A percentile compares a stretch with the other conserved stretches of the same genome.
These are phyloP conservation scores for Fusarium liriodendri DNA, from an alignment of 2,329 filamentous ascomycete species.

Conservation along the genomic window DNA sequence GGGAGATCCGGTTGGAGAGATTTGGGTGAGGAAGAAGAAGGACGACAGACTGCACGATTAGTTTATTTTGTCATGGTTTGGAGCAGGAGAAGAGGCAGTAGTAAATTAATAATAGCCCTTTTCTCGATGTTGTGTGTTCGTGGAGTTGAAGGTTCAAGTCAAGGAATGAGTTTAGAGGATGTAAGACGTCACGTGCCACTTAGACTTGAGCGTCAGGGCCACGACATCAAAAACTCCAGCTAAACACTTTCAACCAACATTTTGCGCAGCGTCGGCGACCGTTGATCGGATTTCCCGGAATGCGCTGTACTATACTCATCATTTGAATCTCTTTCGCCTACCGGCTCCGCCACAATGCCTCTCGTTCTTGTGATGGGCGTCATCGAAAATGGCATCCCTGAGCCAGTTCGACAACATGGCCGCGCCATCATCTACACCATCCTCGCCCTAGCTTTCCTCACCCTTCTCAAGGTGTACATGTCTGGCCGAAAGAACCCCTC, in stretches of 20 bases:
- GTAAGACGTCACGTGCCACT: constrained; percentile 28
- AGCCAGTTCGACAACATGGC: constrained; percentile 59
- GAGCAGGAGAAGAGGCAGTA: neutral
- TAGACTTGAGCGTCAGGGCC: constrained; percentile 13
- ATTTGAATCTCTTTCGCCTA: neutral
- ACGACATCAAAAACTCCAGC: constrained; percentile 28
- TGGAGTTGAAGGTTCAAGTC: neutral
- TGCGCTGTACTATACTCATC: constrained; percentile 21
- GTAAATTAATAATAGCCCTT: constrained; percentile 16
- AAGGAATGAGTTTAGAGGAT: neutral
- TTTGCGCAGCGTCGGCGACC: neutral
- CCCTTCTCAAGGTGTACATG: constrained; percentile 77
- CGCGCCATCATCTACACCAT: constrained; percentile 55
- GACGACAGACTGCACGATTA: constrained; percentile 31
- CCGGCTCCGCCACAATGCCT: constrained; percentile 56
- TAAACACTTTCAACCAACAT: neutral
- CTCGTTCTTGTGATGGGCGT: constrained; percentile 62
- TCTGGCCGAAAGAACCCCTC: constrained; percentile 79
- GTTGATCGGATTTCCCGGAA: constrained; percentile 2
- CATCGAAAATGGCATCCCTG: constrained; percentile 61
- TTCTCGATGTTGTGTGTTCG: constrained; percentile 1
- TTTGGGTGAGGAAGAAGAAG: constrained; percentile 63
- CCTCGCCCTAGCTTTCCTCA: constrained; percentile 52
- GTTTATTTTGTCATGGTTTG: neutral
- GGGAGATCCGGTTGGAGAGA: constrained; percentile 76